phyloP scores from a whole-genome alignment of 148 eudicot genomes.

The Chenopodium formosanum region DNA sequence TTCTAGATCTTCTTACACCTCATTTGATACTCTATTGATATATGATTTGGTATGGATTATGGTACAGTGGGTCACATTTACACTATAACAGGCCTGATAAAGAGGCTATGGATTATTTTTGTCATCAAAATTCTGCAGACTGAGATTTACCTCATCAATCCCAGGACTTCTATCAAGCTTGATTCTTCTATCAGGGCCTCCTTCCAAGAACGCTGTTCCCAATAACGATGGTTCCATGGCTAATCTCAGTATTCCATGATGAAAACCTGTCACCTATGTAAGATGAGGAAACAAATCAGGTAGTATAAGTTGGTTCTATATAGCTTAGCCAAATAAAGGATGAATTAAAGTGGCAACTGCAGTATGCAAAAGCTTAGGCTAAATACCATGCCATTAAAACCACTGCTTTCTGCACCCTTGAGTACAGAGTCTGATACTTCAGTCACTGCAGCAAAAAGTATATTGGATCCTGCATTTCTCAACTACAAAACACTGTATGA shows the following conservation, averaged over 20 bases:
- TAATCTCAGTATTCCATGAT: slow-evolving; percentile 86
- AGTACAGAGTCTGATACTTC: slow-evolving; percentile 92
- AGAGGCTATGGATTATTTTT: background rate
- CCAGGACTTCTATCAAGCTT: slow-evolving; percentile 89
- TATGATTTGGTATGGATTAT: too few species aligned
- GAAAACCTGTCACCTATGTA: slow-evolving; percentile 77
- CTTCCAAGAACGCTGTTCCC: slow-evolving; percentile 90
- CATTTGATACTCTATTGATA: background rate
- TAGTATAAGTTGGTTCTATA: background rate
- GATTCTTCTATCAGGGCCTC: slow-evolving; percentile 97
- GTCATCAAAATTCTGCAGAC: background rate
- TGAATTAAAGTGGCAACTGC: background rate
- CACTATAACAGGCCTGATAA: background rate
- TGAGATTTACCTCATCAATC: slow-evolving; percentile 73
- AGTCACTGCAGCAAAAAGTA: slow-evolving; percentile 89
- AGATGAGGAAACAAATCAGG: slow-evolving; percentile 13
- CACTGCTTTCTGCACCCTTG: slow-evolving; percentile 94
- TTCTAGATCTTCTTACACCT: background rate
- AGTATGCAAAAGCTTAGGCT: background rate
- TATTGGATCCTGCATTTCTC: slow-evolving; percentile 81
- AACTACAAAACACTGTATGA: slow-evolving; percentile 45
- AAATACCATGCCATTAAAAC: slow-evolving; percentile 87
- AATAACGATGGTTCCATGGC: slow-evolving; percentile 96
- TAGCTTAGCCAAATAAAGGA: slow-evolving; percentile 3
- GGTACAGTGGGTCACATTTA: background rate